These are phyloP conservation scores for Colletotrichum theobromicola DNA, from an alignment of 2,329 filamentous ascomycete species.

Conservation along the genomic window DNA sequence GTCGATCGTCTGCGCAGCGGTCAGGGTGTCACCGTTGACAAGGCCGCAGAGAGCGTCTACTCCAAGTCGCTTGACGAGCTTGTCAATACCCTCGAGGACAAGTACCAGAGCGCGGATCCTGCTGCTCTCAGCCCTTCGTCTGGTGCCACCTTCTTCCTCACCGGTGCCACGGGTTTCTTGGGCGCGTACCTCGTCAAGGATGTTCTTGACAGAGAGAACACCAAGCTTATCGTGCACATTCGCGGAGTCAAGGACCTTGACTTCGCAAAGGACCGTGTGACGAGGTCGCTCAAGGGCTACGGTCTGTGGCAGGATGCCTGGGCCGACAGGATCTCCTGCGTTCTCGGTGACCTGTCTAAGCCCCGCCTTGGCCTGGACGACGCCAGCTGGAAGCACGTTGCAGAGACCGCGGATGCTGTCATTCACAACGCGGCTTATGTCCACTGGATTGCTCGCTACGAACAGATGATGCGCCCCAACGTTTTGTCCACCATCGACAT, in stretches of 20 bases:
- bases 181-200: constrained; percentile 82
- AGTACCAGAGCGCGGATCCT: not conserved
- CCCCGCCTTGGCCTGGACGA: constrained; percentile 75
- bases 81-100: constrained; percentile 32
- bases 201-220: constrained; percentile 63
- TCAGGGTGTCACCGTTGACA: too few relatives aligned
- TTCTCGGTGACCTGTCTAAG: constrained; percentile 78
- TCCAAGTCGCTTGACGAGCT: constrained; percentile 56
- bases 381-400: too few relatives aligned
- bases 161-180: constrained; percentile 89
- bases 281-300: constrained; percentile 52
- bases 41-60: too few relatives aligned
- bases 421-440: too few relatives aligned
- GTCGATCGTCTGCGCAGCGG: not conserved
- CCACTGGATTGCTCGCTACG: too few relatives aligned
- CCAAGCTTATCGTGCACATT: constrained; percentile 6
- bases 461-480: too few relatives aligned
- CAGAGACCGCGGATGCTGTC: too few relatives aligned
- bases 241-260: not conserved
- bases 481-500: not conserved
- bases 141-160: constrained; percentile 68
- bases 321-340: constrained; percentile 65
- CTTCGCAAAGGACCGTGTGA: not conserved
- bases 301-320: constrained; percentile 79
- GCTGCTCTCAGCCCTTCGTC: not conserved